These are phyloP conservation scores for Boletales sp. DNA, from an alignment of 768 basidiomycete species.

Conservation along the genomic window DNA sequence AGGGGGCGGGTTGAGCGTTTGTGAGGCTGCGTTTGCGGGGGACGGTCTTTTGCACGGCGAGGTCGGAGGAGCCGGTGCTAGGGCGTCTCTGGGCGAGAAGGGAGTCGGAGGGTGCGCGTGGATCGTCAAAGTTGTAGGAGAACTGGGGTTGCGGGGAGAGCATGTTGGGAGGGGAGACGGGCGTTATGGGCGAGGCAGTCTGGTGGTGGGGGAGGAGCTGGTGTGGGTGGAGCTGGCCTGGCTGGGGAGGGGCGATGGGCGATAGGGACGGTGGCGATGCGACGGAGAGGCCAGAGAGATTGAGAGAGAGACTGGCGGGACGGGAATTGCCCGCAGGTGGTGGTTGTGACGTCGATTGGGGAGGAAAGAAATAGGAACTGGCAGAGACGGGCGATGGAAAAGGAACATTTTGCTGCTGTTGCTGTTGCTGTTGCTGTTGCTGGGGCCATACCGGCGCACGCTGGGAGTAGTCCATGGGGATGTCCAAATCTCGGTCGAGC, in stretches of 20 bases:
- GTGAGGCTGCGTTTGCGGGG: conserved; percentile 69
- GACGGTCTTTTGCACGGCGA: conserved; percentile 45
- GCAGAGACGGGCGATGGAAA: conserved; percentile 29
- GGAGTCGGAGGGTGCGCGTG: conserved; percentile 30
- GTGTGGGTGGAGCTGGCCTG: conserved; percentile 54
- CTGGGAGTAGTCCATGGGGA: conserved; percentile 25
- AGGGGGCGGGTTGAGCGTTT: conserved; percentile 35
- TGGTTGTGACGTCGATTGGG: conserved; percentile 7
- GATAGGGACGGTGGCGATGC: conserved; percentile 64
- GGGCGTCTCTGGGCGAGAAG: conserved; percentile 33
- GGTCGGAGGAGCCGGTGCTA: conserved; percentile 43
- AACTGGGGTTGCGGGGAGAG: conserved; percentile 40
- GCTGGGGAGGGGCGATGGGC: conserved; percentile 60
- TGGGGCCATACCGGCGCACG: conserved; percentile 9
- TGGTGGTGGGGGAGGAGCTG: conserved; percentile 31
- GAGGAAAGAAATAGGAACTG: conserved; percentile 20
- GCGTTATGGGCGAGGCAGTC: conserved; percentile 47
- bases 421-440: conserved; percentile 1
- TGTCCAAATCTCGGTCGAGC: no score
- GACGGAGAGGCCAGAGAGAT: conserved; percentile 63
- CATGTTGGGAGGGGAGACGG: conserved; percentile 49
- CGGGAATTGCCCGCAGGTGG: conserved; percentile 13
- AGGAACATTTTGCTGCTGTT: conserved; percentile 6
- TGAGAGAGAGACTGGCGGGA: conserved; percentile 51
- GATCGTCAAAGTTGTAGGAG: conserved; percentile 50